Base-by-base conservation (phyloP, 2,329 filamentous ascomycete species). In the Fusarium humuli region DNA sequence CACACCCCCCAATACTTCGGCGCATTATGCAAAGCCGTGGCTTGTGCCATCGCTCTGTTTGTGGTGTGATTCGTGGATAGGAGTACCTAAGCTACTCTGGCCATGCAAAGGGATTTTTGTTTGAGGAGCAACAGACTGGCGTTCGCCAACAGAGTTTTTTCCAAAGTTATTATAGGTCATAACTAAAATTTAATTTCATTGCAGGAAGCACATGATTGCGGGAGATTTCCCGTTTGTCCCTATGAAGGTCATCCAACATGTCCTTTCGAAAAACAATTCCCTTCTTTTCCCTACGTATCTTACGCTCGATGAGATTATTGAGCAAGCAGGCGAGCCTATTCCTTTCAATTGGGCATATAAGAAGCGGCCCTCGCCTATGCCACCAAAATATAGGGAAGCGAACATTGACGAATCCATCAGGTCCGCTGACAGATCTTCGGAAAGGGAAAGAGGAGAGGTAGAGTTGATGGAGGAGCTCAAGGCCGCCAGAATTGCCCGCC, bases 141-240 rank as follows among this genome's bases (percentile, higher is more conserved):
- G 20, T 22, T 22, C 4, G 16, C 9, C 48, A 52, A 40, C 32
- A 37, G 25, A 47, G 32, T 12, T 12, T 27, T 23, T 30, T 16
- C 5, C 13, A 32, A 16, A 7, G 12, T 27, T 37, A 7, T 14
- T 37, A 11, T 32, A 23, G 20, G 27, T 7, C 18, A 12, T 8
- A 12, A 34, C 12, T 23, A 11, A 44, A 62, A 16, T 41, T 54
- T 75, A 63, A 67, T 53, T 37, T 50, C 25, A 18, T 14, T 7
- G 25, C 27, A 75, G 73, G 7, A 70, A 62, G 37, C 50, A 45
- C 6, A 69, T 75, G 32, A 65, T 75, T 23, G 56, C 62, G 9
- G 58, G 61, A 5, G 75, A 77, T n/a, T 77, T 75, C 16, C 74
- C 71, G 7, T 11, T 57, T 5, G 58, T 77, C 7, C 68, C 67